phyloP scores from a whole-genome alignment of 2,329 filamentous ascomycete genomes.

The Penicillium sp. region DNA sequence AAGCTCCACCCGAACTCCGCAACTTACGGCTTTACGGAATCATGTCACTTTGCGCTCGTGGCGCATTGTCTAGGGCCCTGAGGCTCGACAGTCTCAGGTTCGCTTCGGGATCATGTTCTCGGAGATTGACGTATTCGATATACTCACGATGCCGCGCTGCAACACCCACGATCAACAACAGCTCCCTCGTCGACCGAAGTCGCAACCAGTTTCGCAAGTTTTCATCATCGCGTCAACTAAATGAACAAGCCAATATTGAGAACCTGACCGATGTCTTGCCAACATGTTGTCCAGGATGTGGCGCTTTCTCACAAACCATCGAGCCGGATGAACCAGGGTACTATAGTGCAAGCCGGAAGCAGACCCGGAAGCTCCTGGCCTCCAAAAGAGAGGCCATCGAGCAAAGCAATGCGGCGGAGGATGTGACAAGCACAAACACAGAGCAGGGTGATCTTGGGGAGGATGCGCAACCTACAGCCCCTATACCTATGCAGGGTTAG shows the following conservation, averaged over 20 bases:
- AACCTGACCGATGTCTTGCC: conserved; percentile 49
- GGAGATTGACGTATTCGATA: neutral
- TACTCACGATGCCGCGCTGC: conserved; percentile 2
- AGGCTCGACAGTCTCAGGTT: conserved; percentile 16
- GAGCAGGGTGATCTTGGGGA: conserved; percentile 10
- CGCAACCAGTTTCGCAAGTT: conserved; percentile 26
- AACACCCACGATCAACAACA: neutral
- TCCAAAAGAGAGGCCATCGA: conserved; percentile 27
- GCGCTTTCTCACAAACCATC: conserved; percentile 64
- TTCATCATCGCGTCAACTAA: conserved; percentile 25
- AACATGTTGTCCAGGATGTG: conserved; percentile 66
- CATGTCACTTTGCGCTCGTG: conserved; percentile 40
- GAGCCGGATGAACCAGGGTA: conserved; percentile 63
- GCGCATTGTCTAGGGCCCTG: conserved; percentile 29
- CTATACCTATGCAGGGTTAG: conserved; percentile 26
- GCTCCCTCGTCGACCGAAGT: neutral
- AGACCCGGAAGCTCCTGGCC: conserved; percentile 49
- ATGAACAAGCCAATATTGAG: conserved; percentile 19
- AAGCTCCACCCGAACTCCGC: conserved; percentile 29
- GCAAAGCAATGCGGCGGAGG: conserved; percentile 19
- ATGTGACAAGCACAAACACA: conserved; percentile 24
- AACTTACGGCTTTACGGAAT: conserved; percentile 19
- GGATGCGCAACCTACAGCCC: conserved; percentile 10
- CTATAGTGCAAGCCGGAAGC: conserved; percentile 59
- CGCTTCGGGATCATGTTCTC: neutral